A percentile compares a stretch with the other conserved stretches of the same genome.
Evolutionary conservation across 306 rosid genomes (phyloP).

Genomic region (Medicago lupulina): DNA sequence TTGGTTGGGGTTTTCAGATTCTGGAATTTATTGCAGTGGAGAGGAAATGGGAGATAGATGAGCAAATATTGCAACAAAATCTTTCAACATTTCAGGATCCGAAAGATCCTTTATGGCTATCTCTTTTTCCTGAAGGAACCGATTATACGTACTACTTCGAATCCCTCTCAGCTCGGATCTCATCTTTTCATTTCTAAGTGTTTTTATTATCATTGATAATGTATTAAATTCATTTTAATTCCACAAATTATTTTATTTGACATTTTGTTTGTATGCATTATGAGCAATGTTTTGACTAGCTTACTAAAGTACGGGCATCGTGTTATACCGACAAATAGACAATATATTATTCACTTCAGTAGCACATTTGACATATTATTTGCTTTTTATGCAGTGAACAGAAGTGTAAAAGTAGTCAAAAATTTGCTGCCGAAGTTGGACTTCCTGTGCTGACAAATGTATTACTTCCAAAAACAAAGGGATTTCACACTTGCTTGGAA

Average conservation of each 20-base stretch:
- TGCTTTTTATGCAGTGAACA: constrained; percentile 63
- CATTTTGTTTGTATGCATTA: constrained; percentile 22
- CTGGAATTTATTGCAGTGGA: constrained; percentile 92
- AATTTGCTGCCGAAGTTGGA: constrained; percentile 75
- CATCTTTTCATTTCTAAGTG: constrained; percentile 21
- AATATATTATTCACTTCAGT: no score
- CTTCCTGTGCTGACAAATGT: constrained; percentile 79
- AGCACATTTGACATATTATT: constrained; percentile 24
- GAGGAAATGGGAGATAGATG: constrained; percentile 94
- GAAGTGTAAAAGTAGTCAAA: constrained; percentile 70
- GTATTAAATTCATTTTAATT: constrained; percentile 24
- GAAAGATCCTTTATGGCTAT: constrained; percentile 84
- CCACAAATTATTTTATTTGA: constrained; percentile 4
- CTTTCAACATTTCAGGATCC: constrained; percentile 70
- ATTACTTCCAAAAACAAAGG: constrained; percentile 87
- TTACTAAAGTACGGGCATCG: constrained; percentile 34
- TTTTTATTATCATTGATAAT: constrained; percentile 20
- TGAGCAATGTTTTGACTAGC: constrained; percentile 36
- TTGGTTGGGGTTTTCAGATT: constrained; percentile 97
- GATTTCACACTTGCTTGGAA: constrained; percentile 87
- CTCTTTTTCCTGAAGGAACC: constrained; percentile 97
- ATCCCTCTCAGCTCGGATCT: constrained; percentile 42
- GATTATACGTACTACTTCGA: constrained; percentile 73
- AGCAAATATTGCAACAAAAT: constrained; percentile 54
- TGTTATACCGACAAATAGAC: not conserved